These are phyloP conservation scores for Penicillium riverlandense DNA, from an alignment of 495 filamentous ascomycete genomes.

Conservation along the genomic window DNA sequence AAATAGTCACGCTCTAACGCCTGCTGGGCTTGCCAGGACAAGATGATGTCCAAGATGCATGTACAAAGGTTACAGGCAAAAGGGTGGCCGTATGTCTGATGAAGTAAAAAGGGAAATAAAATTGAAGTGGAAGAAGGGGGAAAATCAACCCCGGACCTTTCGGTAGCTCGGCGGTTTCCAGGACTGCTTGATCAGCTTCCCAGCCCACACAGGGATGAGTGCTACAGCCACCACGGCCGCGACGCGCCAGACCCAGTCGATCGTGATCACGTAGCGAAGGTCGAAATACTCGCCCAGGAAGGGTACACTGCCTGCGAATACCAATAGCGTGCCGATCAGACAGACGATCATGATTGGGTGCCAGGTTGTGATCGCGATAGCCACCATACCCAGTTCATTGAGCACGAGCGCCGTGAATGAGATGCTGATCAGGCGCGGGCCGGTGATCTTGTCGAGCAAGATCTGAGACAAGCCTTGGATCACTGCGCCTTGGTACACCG, in stretches of 20 bases:
- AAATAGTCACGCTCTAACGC: no score
- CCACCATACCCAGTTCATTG: conserved; percentile 96
- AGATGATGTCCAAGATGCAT: not conserved
- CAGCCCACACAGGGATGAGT: conserved; percentile 78
- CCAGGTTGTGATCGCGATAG: conserved; percentile 94
- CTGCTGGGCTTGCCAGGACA: no score
- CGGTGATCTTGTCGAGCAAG: conserved; percentile 64
- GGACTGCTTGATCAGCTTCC: conserved; percentile 72
- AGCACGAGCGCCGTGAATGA: conserved; percentile 88
- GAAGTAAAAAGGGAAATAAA: not conserved
- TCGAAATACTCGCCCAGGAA: conserved; percentile 90
- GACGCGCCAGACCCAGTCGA: conserved; percentile 87
- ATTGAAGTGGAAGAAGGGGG: not conserved
- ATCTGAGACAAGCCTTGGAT: conserved; percentile 92
- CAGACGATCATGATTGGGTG: conserved; percentile 86
- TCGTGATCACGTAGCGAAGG: conserved; percentile 65
- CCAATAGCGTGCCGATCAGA: conserved; percentile 68
- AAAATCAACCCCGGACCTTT: conserved; percentile 70
- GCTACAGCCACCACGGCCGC: conserved; percentile 69
- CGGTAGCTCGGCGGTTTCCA: conserved; percentile 91
- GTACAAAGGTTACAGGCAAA: conserved; percentile 5
- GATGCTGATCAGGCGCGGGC: conserved; percentile 73
- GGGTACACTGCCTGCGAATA: conserved; percentile 78
- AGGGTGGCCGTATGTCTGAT: not conserved
- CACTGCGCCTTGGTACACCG: conserved; percentile 87